Percentiles rank a stretch among this genome's conserved stretches.
phyloP scores from a whole-genome alignment of 1,284 basidiomycete genomes.

The Irpex sp. region DNA sequence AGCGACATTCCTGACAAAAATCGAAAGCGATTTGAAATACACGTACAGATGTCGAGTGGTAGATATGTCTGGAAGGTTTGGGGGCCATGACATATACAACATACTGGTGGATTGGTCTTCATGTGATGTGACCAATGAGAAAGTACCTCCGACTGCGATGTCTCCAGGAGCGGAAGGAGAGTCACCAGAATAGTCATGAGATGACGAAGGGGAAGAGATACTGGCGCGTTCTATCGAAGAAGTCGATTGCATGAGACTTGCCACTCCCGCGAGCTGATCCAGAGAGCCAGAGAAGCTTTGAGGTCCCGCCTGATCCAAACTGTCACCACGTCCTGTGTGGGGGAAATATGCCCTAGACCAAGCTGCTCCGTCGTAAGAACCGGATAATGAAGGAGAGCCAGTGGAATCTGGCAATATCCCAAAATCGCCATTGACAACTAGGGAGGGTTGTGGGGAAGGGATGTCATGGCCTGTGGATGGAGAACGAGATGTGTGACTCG shows the following conservation, averaged over 20 bases:
- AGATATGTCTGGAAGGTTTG: slow-evolving; percentile 54
- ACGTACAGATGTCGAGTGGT: slow-evolving; percentile 50
- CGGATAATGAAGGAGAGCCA: neutral
- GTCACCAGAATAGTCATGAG: neutral
- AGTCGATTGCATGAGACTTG: slow-evolving; percentile 4
- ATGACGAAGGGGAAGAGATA: slow-evolving; percentile 2
- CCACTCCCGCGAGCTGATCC: slow-evolving; percentile 10
- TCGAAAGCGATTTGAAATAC: neutral
- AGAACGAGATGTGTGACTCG: neutral
- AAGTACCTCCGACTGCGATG: neutral
- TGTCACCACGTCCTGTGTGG: neutral
- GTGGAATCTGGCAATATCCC: neutral
- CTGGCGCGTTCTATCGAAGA: neutral
- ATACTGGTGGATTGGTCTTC: slow-evolving; percentile 30
- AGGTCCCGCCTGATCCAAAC: neutral
- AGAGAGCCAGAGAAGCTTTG: slow-evolving; percentile 6
- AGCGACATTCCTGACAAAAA: neutral
- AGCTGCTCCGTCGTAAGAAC: neutral
- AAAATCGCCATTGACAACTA: neutral
- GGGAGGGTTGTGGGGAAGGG: neutral
- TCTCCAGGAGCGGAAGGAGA: neutral
- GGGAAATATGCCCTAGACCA: neutral
- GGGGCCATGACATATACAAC: slow-evolving; percentile 51
- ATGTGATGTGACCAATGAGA: neutral
- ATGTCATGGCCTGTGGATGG: neutral